Base-by-base conservation (phyloP, 2,329 filamentous ascomycete genomes). In the Fonsecaea monophora region DNA sequence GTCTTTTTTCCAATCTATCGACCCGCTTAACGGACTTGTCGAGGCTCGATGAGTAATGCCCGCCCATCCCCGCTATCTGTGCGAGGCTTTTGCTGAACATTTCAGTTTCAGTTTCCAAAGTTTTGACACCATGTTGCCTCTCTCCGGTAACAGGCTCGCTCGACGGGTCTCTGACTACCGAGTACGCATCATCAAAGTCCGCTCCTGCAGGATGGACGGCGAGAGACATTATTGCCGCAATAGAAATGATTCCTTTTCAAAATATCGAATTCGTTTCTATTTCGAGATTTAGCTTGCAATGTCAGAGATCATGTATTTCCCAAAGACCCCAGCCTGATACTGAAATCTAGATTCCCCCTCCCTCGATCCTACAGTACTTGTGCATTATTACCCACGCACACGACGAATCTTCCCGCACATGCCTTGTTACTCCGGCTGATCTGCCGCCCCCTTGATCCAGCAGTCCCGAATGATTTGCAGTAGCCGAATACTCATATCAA, bases 181-280 rank as follows among this genome's bases (percentile, higher is more conserved):
- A 25, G 25, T 25, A 25, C 25, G 25, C 25, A 25, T 25, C 53
- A 25, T 53, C 13, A 7, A 38, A 38, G 59, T 61, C 45, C 42
- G 59, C 12, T n/a, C 48, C 18, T 37, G 12, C 59, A 8, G 18
- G 45, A 18, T 30, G 15, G 30, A 32, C 6, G 30, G 25, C 25
- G n/a, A 38, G 45, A n/a, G 15, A 35, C 12, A 3, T 35, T 54
- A 9, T 4, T 18, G 18, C 8, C 8, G 34, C 40, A 13, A 34
- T 12, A 30, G 45, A 42, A 40, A 40, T 15, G 13, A 34, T 34
- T 61, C 48, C 34, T 32, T 32, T 32, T 32, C 30, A 32, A 6
- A 32, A 32, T 32, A 10, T 15, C 15, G 45, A 38, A n/a, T 25
- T 54, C 32, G 18, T 40, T 61, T 40, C 48, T 61, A 61, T 61